Base-by-base conservation (phyloP, 2,329 filamentous ascomycete genomes). In the Thielaviopsis euricoi region DNA sequence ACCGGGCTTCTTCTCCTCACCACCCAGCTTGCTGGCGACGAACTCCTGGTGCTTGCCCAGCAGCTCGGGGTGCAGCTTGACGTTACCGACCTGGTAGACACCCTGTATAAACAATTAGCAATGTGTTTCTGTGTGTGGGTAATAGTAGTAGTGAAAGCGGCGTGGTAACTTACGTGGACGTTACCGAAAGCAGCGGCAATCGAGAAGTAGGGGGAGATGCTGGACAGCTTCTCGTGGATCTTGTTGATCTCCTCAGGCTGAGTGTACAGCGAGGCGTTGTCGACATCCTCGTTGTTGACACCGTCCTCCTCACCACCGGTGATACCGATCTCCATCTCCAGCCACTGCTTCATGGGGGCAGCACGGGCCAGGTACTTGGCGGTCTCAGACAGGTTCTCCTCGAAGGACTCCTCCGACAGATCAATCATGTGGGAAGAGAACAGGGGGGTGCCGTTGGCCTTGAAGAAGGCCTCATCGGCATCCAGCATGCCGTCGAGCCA, bases 381-480 rank as follows among this genome's bases (percentile, higher is more conserved):
- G 62, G 91, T 97, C 70, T 88, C 96, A 70, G 85, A 71, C 68
- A 98, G 86, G 82, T 98, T 97, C 75, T 80, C 89, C 62, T 93
- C 81, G 64, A 95, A 86, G 48, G 81, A 70, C 79, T 97, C 91
- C 78, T 96, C 93, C 25, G 87, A 93, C 67, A 96, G 76, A 74
- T 98, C 93, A 69, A 97, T 95, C 93, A 98, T 98, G 84, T 98
- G 93, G 66, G 82, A 88, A 51, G 59, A 89, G 83, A 94, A 97
- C 62, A 97, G 85, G 64, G 93, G 91, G 74, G 90, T 86, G 75
- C 87, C 87, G 71, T 91, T 82, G 71, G 82, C 72, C 85, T 96
- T 94, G 86, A 95, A 96, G 79, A 90, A 91, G 61, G 77, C 79
- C 82, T 97, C 93, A 69, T 97, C 93, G 66, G 85, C 91, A 63